Percentiles rank a stretch among this genome's conserved stretches.
These are phyloP conservation scores for Otatea glauca DNA, from an alignment of 176 grass and related monocot genomes.

Conservation along the genomic window DNA sequence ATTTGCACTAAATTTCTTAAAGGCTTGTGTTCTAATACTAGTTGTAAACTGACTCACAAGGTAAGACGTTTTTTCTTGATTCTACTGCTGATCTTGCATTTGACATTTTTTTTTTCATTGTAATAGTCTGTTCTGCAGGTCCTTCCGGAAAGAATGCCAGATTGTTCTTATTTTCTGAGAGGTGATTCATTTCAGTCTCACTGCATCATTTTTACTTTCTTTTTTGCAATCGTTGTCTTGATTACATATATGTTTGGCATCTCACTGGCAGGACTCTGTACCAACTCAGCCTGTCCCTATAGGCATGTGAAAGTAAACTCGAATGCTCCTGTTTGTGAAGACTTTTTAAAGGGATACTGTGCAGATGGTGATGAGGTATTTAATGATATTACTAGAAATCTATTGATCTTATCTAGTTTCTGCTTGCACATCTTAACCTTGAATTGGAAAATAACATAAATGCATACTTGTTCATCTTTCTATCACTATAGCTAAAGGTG, in stretches of 20 bases:
- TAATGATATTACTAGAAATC: slow-evolving; percentile 33
- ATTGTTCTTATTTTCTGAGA: slow-evolving; percentile 97
- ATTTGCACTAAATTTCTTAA: slow-evolving; percentile 99
- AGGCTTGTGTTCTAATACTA: slow-evolving; percentile 75
- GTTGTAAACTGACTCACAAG: slow-evolving; percentile 96
- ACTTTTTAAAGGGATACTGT: slow-evolving; percentile 89
- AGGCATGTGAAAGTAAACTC: slow-evolving; percentile 95
- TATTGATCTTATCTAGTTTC: slow-evolving; percentile 15
- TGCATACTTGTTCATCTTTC: slow-evolving; percentile 14
- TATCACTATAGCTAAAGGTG: slow-evolving; percentile 10
- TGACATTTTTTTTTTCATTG: slow-evolving; percentile 38
- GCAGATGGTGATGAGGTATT: slow-evolving; percentile 93
- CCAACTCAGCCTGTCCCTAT: slow-evolving; percentile 83
- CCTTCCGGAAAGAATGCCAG: slow-evolving; percentile 93
- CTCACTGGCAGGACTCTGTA: slow-evolving; percentile 73
- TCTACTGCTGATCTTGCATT: slow-evolving; percentile 40
- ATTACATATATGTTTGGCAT: slow-evolving; percentile 44
- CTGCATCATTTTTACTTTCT: slow-evolving; percentile 3
- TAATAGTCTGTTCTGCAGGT: slow-evolving; percentile 63
- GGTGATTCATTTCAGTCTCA: slow-evolving; percentile 58
- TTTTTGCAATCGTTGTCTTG: slow-evolving; percentile 28
- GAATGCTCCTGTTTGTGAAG: slow-evolving; percentile 83
- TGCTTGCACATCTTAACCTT: background rate
- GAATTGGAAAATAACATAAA: background rate
- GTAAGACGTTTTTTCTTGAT: slow-evolving; percentile 59